Conservation (phyloP, 495 filamentous ascomycete genomes). For the Xylaria longipes region DNA sequence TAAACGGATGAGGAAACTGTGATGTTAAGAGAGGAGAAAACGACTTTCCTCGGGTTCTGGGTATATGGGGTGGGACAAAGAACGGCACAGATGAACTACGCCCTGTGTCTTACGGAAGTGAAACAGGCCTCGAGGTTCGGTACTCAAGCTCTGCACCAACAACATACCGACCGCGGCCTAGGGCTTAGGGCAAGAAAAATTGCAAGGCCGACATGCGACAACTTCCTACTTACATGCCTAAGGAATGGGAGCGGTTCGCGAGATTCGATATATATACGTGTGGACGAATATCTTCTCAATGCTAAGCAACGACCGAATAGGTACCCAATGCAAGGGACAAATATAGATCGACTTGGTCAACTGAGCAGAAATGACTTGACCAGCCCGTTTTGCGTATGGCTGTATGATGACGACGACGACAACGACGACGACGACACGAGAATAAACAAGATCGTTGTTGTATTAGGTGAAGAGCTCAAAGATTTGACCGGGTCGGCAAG, state of each 20-base stretch:
- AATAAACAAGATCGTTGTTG: slow-evolving; percentile 21
- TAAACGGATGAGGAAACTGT: not conserved
- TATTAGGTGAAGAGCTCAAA: slow-evolving; percentile 19
- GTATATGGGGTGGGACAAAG: slow-evolving; percentile 3
- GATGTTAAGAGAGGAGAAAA: not conserved
- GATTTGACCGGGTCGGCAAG: slow-evolving; percentile 18
- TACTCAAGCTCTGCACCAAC: not conserved
- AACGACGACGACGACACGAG: slow-evolving; percentile 1
- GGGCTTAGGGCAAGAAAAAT: not conserved
- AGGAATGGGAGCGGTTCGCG: slow-evolving; percentile 8
- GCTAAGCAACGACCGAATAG: slow-evolving; percentile 2
- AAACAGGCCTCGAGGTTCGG: not conserved
- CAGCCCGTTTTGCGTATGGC: not conserved
- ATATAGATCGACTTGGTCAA: slow-evolving; percentile 29
- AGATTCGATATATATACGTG: slow-evolving; percentile 20
- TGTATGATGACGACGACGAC: slow-evolving; percentile 5
- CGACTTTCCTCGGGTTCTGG: not conserved
- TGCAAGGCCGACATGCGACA: not conserved
- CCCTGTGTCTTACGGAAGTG: slow-evolving; percentile 7
- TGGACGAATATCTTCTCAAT: slow-evolving; percentile 11
- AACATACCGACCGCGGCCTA: not conserved
- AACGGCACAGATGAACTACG: slow-evolving; percentile 1
- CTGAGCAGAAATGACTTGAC: not conserved
- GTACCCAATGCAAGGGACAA: slow-evolving; percentile 27
- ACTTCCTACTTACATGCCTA: slow-evolving; percentile 23